phyloP scores from a whole-genome alignment of 306 rosid genomes.

The Pachyrhizus erosus region DNA sequence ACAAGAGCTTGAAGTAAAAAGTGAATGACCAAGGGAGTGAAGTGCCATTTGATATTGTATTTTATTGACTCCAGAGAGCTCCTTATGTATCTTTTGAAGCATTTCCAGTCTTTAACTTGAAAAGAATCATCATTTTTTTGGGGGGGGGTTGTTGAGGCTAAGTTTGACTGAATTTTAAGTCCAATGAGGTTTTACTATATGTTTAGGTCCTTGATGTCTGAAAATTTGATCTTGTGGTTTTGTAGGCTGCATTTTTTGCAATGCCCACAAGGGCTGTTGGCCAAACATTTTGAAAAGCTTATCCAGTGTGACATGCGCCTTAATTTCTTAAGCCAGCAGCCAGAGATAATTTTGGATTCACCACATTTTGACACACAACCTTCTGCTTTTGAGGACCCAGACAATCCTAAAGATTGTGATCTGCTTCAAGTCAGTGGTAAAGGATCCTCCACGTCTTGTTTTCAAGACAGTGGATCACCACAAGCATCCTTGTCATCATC shows the following conservation, averaged over 20 bases:
- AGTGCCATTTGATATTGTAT: constrained; percentile 17
- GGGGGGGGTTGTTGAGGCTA: neutral
- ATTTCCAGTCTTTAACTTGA: constrained; percentile 10
- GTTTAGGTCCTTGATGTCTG: constrained; percentile 12
- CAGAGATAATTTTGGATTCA: constrained; percentile 72
- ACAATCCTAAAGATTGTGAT: constrained; percentile 51
- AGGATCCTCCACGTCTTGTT: constrained; percentile 57
- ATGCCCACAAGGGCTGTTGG: constrained; percentile 81
- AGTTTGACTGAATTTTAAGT: neutral
- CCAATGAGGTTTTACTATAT: neutral
- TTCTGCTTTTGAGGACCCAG: constrained; percentile 61
- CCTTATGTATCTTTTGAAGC: neutral
- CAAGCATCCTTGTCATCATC: constrained; percentile 65
- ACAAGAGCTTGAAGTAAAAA: neutral
- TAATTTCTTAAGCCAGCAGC: constrained; percentile 78
- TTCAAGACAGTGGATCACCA: constrained; percentile 64
- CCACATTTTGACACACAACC: constrained; percentile 67
- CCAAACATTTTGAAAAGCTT: constrained; percentile 90
- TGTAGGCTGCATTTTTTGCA: constrained; percentile 85
- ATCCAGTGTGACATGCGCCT: constrained; percentile 86
- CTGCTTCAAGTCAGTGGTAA: constrained; percentile 56
- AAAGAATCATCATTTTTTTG: neutral
- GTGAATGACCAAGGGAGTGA: neutral
- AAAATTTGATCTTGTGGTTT: constrained; percentile 39
- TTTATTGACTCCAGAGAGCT: neutral